phyloP scores from a whole-genome alignment of 352 stramenopile genomes.

The Plasmopara halstedii region DNA sequence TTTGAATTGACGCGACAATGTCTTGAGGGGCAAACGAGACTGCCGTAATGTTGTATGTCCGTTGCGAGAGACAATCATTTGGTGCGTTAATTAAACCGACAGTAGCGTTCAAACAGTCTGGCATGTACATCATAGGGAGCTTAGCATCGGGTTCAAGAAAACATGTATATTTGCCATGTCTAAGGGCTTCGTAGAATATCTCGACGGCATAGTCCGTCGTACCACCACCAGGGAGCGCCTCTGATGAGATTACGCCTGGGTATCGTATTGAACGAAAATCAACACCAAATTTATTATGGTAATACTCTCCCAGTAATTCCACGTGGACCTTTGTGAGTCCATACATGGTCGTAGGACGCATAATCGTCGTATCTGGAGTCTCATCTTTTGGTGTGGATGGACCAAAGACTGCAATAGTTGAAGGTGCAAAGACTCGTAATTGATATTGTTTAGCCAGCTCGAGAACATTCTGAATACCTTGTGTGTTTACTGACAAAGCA shows the following conservation, averaged over 20 bases:
- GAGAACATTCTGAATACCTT: constrained; percentile 86
- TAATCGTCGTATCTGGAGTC: constrained; percentile 85
- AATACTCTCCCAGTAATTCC: constrained; percentile 89
- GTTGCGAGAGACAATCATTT: constrained; percentile 62
- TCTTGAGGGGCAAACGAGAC: constrained; percentile 86
- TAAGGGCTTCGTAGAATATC: constrained; percentile 90
- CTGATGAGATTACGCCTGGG: constrained; percentile 85
- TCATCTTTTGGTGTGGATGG: constrained; percentile 77
- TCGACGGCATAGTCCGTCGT: constrained; percentile 90
- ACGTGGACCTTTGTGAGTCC: constrained; percentile 90
- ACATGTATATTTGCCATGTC: constrained; percentile 84
- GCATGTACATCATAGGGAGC: constrained; percentile 95
- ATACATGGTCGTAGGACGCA: constrained; percentile 89
- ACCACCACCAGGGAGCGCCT: constrained; percentile 77
- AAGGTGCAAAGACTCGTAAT: constrained; percentile 82
- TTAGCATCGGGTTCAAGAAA: constrained; percentile 74
- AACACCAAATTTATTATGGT: constrained; percentile 86
- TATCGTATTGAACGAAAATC: constrained; percentile 90
- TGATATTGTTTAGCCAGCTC: constrained; percentile 86
- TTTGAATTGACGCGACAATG: constrained; percentile 78
- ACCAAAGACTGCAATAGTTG: constrained; percentile 88
- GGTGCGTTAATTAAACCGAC: constrained; percentile 72
- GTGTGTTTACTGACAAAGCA: constrained; percentile 85
- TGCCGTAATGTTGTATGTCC: constrained; percentile 88
- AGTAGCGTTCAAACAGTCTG: constrained; percentile 85